Base-by-base conservation (phyloP, 176 grass and related monocot genomes). In the Avena sativa region DNA sequence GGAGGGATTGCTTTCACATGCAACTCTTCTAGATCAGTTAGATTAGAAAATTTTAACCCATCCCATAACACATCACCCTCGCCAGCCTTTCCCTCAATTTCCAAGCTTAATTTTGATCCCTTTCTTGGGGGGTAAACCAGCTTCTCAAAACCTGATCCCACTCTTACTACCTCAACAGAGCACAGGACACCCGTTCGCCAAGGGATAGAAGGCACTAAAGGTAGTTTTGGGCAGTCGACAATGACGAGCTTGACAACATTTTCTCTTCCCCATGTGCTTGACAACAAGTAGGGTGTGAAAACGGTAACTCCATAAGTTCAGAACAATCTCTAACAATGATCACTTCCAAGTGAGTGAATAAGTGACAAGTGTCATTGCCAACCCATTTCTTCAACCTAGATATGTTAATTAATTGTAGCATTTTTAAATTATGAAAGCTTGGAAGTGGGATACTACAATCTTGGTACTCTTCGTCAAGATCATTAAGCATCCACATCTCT, bases 1-100 rank as follows among this genome's bases (percentile, higher is more conserved):
- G 17, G 8, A n/a, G 26, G 17, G 1, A 4, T 72, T 0, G 8
- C 19, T 1, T 0, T 0, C 0, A 73, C 6, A 0, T 0, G 0
- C 19, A 81, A 13, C 6, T 0, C 0, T 12, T 11, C 0, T 4
- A 87, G 12, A 8, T 10, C 4, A 13, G 8, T 12, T 17, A 80
- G 25, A 12, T 73, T 87, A 51, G 12, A 0, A 7, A 87, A 87
- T 1, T 0, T 43, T 0, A 87, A 5, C 10, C 49, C 0, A 3
- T 36, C 32, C 76, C 76, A 86, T 0, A 46, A 30, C 9, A 2
- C 8, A 2, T 43, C 21, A 11, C 11, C 23, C 0, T 1, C 0
- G 36, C 0, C 23, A 51, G 0, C 8, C 0, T 10, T 49, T 21
- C 76, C 51, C 0, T 0, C 0, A 6, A 80, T 61, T 0, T 0